Evolutionary conservation across 2,329 filamentous ascomycete species (phyloP), one percentile per base, ranked within the genome.

Genomic region (Pleurostoma richardsiae): DNA sequence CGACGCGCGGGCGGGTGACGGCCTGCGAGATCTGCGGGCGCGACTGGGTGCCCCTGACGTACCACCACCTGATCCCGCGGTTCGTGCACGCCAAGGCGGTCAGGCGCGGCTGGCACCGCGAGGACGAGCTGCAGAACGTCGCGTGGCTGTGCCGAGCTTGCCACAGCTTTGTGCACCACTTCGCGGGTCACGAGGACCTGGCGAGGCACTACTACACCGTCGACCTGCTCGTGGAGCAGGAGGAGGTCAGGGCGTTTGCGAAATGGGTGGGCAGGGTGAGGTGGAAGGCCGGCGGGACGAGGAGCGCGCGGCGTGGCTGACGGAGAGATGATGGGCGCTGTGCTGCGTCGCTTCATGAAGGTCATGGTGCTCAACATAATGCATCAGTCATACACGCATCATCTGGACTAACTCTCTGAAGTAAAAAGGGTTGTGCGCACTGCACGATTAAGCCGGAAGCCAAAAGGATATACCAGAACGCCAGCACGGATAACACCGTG

Each of bases 121-220:
- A 82, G 52, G 86, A 88, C 63, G 79, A 83, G 66, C 63, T 95
- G 63, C 82, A 88, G 57, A 90, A 83, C 60, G 90, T 94, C 26
- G 89, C 90, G 10, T 95, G 89, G 89, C 66, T 95, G 54, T 95
- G 90, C 65, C 75, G 88, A 43, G 86, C 88, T 3, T 95, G 90
- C 58, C 90, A 95, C 70, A 80, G 77, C 39, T 90, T 89, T 61
- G 88, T 95, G 61, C 90, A 95, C 70, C 71, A 80, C 38, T 79
- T 90, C 59, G 84, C 81, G 31, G 74, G 69, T 4, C 89, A 94
- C 60, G 89, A 95, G 73, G 87, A 87, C 56, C 67, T 95, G 54
- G 90, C 89, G 10, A 74, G 77, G 55, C 69, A 83, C 45, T 90
- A 76, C 61, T 89, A 82, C 66, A 91, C 82, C 0, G 80, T 94